These are phyloP conservation scores for Hygrophoropsis aurantiaca DNA, from an alignment of 768 basidiomycete species.

Conservation along the genomic window DNA sequence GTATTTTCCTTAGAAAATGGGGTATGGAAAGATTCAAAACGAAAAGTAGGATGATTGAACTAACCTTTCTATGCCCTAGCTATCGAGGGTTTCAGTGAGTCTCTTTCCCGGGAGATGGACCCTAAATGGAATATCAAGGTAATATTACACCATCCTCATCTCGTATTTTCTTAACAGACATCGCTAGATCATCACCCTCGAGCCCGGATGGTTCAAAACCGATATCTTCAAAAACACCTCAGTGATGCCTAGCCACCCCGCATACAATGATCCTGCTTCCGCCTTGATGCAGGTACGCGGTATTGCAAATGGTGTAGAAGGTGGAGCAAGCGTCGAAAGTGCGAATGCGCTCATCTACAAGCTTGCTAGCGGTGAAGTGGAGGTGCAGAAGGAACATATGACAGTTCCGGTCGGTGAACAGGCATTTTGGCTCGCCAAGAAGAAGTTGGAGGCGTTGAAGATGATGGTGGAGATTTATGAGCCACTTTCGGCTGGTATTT, in stretches of 20 bases:
- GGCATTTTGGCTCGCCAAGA: too few relatives aligned
- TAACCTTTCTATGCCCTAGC: slow-evolving; percentile 8
- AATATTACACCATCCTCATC: not conserved
- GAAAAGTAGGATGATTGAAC: not conserved
- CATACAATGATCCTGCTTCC: not conserved
- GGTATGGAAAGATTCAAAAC: not conserved
- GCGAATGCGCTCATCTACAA: too few relatives aligned
- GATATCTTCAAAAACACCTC: not conserved
- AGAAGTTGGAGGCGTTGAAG: too few relatives aligned
- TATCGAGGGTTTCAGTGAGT: slow-evolving; percentile 18
- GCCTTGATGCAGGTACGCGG: too few relatives aligned
- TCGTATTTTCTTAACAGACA: not conserved
- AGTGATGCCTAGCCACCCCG: slow-evolving; percentile 1
- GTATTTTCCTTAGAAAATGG: slow-evolving; percentile 2
- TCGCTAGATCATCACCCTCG: slow-evolving; percentile 3
- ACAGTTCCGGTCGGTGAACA: too few relatives aligned
- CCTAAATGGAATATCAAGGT: slow-evolving; percentile 29
- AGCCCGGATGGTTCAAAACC: slow-evolving; percentile 14
- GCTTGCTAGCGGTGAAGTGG: too few relatives aligned
- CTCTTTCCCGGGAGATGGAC: slow-evolving; percentile 17
- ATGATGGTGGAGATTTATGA: too few relatives aligned
- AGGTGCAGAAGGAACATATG: too few relatives aligned
- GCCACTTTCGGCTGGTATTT: too few relatives aligned
- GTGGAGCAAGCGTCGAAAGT: too few relatives aligned
- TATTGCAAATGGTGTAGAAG: too few relatives aligned